phyloP scores from a whole-genome alignment of 805 yeast genomes.

The Candida ortonii region DNA sequence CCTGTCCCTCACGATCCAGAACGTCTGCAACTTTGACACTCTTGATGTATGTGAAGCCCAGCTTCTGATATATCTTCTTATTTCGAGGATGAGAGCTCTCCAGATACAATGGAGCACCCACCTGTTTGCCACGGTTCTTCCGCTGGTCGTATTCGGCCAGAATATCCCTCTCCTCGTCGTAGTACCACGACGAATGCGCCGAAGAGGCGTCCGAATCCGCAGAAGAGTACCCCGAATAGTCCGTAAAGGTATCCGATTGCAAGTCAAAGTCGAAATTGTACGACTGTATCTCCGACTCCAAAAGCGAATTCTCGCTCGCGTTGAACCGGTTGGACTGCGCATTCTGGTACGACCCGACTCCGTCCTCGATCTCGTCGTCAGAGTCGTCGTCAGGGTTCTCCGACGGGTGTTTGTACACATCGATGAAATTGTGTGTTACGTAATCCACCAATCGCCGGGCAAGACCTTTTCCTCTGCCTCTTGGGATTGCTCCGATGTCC shows the following conservation, averaged over 20 bases:
- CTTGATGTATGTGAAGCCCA: slow-evolving; percentile 45
- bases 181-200: slow-evolving; percentile 35
- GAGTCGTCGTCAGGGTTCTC: slow-evolving; percentile 16
- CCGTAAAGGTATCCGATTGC: slow-evolving; percentile 33
- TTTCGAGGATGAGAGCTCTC: slow-evolving; percentile 58
- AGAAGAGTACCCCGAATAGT: slow-evolving; percentile 34
- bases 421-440: slow-evolving; percentile 46
- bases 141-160: slow-evolving; percentile 32
- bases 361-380: slow-evolving; percentile 18
- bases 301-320: slow-evolving; percentile 26
- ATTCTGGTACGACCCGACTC: slow-evolving; percentile 5
- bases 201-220: slow-evolving; percentile 33
- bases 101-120: slow-evolving; percentile 42
- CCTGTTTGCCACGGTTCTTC: slow-evolving; percentile 28
- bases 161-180: slow-evolving; percentile 35
- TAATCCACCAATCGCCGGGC: slow-evolving; percentile 50
- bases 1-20: slow-evolving; percentile 23
- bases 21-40: slow-evolving; percentile 36
- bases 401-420: slow-evolving; percentile 23
- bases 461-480: slow-evolving; percentile 58
- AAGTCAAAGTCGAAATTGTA: slow-evolving; percentile 34
- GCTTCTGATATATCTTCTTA: slow-evolving; percentile 49
- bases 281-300: slow-evolving; percentile 34
- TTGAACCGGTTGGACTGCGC: slow-evolving; percentile 15
- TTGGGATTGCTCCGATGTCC: slow-evolving; percentile 56